Base-by-base conservation (phyloP, 108 stramenopile species). In the Parmales sp. region DNA sequence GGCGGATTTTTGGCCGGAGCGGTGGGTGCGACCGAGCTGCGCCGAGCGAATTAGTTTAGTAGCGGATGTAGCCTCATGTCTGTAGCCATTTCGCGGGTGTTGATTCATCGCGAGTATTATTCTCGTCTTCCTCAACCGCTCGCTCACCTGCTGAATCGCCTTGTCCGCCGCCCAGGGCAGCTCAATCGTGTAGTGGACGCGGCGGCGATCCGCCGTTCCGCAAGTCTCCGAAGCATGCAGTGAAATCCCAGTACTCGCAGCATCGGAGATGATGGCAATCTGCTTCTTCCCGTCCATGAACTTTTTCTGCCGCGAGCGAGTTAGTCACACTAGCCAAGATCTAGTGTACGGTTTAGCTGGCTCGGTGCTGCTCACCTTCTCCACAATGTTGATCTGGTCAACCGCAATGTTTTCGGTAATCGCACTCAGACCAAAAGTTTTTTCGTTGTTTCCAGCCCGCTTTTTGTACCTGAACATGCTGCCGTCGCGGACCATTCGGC, bases 151-250 rank as follows among this genome's bases (percentile, higher is more conserved):
- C 77, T 92, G 88, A n/a, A 90, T 85, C 1, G 88, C 88, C 71
- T 86, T 88, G 71, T 91, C 90, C 1, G 90, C 90, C 11, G 86
- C 79, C 90, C 90, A 91, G 1, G 90, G 85, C n/a, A 91, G 80
- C 74, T 91, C 91, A 38, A 90, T 78, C 38, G 89, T 90, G 39
- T 87, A 82, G 72, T 92, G 91, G 16, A 89, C 78, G 2, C 91
- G 79, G 5, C 86, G 69, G 2, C 41, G 37, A 4, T 76, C 76
- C 1, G 82, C 78, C 31, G 16, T 60, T 5, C 16, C 16, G 4
- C 29, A 60, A 13, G 67, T 45, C 34, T n/a, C 25, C 46, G 68
- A 67, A 3, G 75, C 75, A 51, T 89, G 88, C 39, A 89, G 60
- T 37, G 74, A 76, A 19, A 89, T 77, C 20, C 91, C 91, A 0